A percentile compares a stretch with the other conserved stretches of the same genome.
Conservation (phyloP, 2,329 filamentous ascomycete genomes). For the Didymosphaeria variabile region DNA sequence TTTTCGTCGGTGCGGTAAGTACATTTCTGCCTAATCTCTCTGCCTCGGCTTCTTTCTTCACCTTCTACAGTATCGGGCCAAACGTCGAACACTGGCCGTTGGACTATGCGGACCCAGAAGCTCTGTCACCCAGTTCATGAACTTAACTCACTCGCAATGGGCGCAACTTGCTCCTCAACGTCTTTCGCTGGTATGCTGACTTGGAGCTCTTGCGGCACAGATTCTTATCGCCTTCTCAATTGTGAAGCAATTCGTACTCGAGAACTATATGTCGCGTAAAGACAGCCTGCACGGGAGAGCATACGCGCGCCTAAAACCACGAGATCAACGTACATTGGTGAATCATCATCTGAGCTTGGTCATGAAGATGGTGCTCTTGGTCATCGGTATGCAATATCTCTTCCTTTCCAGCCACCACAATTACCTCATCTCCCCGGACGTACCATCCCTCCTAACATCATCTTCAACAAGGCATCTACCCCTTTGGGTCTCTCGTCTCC, state of each 20-base stretch:
- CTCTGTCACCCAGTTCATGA: neutral
- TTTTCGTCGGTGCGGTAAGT: neutral
- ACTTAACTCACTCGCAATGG: neutral
- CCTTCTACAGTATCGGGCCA: neutral
- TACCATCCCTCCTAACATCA: neutral
- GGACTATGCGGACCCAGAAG: neutral
- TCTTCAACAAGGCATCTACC: conserved; percentile 1
- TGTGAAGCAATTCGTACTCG: conserved; percentile 10
- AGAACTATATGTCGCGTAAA: conserved; percentile 3
- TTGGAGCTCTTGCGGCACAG: neutral
- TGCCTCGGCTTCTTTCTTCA: neutral
- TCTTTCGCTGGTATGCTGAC: no score
- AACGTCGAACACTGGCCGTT: neutral
- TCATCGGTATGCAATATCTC: conserved; percentile 7
- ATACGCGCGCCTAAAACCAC: neutral
- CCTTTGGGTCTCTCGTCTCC: conserved; percentile 2
- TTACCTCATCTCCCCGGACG: neutral
- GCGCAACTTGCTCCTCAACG: no score
- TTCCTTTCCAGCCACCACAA: neutral
- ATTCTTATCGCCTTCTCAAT: conserved; percentile 6
- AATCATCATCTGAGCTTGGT: conserved; percentile 13
- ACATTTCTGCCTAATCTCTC: neutral
- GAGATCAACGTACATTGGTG: conserved; percentile 13
- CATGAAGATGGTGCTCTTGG: conserved; percentile 1
- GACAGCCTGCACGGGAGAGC: conserved; percentile 5